phyloP scores from a whole-genome alignment of 768 basidiomycete species.

The Leccinellum albellum region DNA sequence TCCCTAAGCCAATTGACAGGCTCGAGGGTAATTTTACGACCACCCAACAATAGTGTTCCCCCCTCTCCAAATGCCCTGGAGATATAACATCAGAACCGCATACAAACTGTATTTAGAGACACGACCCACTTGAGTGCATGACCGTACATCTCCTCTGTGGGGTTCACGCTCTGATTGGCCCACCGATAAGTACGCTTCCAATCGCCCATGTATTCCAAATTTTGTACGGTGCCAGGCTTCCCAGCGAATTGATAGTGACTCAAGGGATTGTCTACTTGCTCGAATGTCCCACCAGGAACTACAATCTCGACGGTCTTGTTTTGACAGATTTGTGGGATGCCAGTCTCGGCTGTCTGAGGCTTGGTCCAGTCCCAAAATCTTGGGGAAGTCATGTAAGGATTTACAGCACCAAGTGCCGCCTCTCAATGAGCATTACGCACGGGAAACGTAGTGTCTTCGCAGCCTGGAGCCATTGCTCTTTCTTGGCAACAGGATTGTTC shows the following conservation, averaged over 20 bases:
- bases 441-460: slow-evolving; percentile 16
- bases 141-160: slow-evolving; percentile 9
- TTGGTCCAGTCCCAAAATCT: slow-evolving; percentile 22
- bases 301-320: background rate
- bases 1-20: slow-evolving; percentile 15
- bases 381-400: background rate
- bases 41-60: background rate
- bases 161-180: background rate
- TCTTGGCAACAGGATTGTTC: background rate
- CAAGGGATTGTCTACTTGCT: slow-evolving; percentile 7
- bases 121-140: slow-evolving; percentile 8
- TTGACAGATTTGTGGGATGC: slow-evolving; percentile 6
- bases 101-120: no score
- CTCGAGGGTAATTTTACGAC: background rate
- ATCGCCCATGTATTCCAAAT: slow-evolving; percentile 1
- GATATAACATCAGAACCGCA: background rate
- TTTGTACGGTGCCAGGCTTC: background rate
- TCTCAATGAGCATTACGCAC: slow-evolving; percentile 7
- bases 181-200: slow-evolving; percentile 17
- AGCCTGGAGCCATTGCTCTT: slow-evolving; percentile 9
- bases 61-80: slow-evolving; percentile 5
- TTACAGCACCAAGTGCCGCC: rapidly evolving
- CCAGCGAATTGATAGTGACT: slow-evolving; percentile 5
- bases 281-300: background rate
- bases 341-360: background rate